phyloP scores from a whole-genome alignment of 306 rosid species.

The Comarum palustre region DNA sequence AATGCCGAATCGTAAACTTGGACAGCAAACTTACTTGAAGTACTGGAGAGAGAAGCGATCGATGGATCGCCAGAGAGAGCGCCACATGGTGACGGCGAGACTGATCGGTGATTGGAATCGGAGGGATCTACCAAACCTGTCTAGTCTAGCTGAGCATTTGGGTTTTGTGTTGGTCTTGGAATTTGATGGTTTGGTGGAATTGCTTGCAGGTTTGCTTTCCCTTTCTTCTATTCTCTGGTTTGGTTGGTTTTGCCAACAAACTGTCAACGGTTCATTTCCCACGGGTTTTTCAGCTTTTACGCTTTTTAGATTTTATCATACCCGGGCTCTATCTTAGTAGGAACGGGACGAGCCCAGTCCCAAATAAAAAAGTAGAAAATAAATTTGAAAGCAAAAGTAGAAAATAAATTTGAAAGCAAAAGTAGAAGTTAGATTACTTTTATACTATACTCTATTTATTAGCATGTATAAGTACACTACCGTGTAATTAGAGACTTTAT shows the following conservation, averaged over 20 bases:
- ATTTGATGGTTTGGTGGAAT: background rate
- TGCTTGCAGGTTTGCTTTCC: background rate
- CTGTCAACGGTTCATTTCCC: background rate
- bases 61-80: slow-evolving; percentile 67
- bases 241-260: background rate
- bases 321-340: too few species aligned
- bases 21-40: slow-evolving; percentile 48
- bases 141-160: background rate
- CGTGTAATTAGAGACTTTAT: too few species aligned
- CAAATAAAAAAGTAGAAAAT: too few species aligned
- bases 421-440: too few species aligned
- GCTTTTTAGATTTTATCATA: too few species aligned
- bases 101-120: background rate
- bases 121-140: background rate
- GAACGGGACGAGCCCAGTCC: too few species aligned
- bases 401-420: too few species aligned
- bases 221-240: background rate
- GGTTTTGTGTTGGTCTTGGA: too few species aligned
- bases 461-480: too few species aligned
- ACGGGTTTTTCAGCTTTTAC: background rate
- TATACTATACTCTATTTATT: too few species aligned
- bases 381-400: too few species aligned
- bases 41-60: slow-evolving; percentile 81
- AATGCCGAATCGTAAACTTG: background rate
- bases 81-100: slow-evolving; percentile 46